Base-by-base conservation (phyloP, 306 rosid species). In the Vicia villosa region DNA sequence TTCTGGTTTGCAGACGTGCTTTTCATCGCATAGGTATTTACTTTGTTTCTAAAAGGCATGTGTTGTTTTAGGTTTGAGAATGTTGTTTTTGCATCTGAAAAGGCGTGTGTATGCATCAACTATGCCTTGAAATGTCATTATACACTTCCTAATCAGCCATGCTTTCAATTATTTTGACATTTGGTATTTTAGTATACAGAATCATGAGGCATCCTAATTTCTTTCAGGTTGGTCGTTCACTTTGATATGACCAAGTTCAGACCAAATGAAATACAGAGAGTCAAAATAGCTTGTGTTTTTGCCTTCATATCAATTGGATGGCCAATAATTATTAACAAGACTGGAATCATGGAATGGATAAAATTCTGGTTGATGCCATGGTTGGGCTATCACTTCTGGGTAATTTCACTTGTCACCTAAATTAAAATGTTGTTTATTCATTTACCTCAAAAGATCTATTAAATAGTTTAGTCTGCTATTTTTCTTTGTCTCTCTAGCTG, bases 381-480 rank as follows among this genome's bases (percentile, higher is more conserved):
- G 97, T 79, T 91, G 79, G 99, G 97, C 72, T 94, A 91, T 76
- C 97, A 94, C 91, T 91, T 94, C 68, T 94, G 99, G 99, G 99
- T 94, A 94, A 79, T 75, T 42, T 76, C 50, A 47, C 63, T 77
- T 50, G 16, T 42, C 69, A 50, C 51, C 56, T 55, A 63, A 74
- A 49, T 17, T 71, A 43, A 21, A 65, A 38, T 77, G 43, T 78
- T 67, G 74, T 26, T 57, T 43, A 61, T 45, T 20, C n/a, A n/a
- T n/a, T n/a, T n/a, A n/a, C n/a, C n/a, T n/a, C n/a, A n/a, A n/a
- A n/a, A n/a, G n/a, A n/a, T n/a, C n/a, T n/a, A n/a, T n/a, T n/a
- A n/a, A n/a, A n/a, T n/a, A n/a, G n/a, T n/a, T n/a, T n/a, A n/a
- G n/a, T n/a, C n/a, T n/a, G n/a, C n/a, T n/a, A n/a, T n/a, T n/a